These are phyloP conservation scores for Rhododendron ovatum DNA, from an alignment of 148 eudicot genomes.

Conservation along the genomic window DNA sequence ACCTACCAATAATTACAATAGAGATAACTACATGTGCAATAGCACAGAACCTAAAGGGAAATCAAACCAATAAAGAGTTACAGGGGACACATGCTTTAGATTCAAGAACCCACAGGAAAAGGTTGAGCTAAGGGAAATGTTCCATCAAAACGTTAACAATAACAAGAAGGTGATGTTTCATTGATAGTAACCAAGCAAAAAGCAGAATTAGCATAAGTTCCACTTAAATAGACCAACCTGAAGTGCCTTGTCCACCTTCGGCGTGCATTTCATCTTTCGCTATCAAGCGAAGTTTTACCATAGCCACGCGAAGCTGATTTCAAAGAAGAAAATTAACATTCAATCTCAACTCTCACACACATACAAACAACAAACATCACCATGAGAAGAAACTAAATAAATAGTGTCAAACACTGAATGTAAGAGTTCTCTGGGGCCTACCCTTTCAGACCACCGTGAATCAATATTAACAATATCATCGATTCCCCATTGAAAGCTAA, in stretches of 20 bases:
- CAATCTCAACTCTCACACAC: not conserved
- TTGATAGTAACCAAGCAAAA: not conserved
- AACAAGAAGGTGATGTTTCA: not conserved
- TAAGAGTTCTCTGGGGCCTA: conserved; percentile 22
- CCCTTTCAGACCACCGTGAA: conserved; percentile 43
- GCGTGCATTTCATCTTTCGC: conserved; percentile 25
- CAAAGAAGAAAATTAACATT: conserved; percentile 9
- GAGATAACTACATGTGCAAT: not conserved
- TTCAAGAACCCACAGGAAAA: not conserved
- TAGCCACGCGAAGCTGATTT: conserved; percentile 41
- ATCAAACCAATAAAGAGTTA: not conserved
- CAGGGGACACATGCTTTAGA: not conserved
- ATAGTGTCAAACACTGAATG: not conserved
- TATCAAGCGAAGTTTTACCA: conserved; percentile 36
- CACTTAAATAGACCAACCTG: conserved; percentile 33
- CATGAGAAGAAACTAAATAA: not conserved
- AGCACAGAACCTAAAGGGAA: not conserved
- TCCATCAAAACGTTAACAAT: not conserved
- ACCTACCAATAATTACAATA: not conserved
- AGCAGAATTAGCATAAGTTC: not conserved
- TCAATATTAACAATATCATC: conserved; percentile 49
- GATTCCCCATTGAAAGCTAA: conserved; percentile 38
- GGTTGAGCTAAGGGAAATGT: not conserved
- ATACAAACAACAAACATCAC: not conserved
- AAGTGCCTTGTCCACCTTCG: conserved; percentile 19